phyloP scores from a whole-genome alignment of 495 filamentous ascomycete genomes.

The Xylaria scruposa region DNA sequence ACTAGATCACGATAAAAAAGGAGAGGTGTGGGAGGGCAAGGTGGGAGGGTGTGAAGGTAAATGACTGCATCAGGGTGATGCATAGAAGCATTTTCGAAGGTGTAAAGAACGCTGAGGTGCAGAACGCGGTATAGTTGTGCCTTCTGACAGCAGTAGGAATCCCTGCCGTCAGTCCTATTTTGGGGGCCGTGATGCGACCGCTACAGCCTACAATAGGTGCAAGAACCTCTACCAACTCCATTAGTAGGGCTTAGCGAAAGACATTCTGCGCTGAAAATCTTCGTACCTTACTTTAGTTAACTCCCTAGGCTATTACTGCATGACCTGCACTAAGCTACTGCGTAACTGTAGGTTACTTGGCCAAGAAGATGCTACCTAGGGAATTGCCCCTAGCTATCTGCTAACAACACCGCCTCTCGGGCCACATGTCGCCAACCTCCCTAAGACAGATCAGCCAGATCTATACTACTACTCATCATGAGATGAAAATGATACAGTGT shows the following conservation, averaged over 20 bases:
- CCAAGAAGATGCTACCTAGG: neutral
- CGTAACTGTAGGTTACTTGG: neutral
- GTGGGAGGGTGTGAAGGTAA: constrained; percentile 4
- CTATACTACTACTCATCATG: constrained; percentile 10
- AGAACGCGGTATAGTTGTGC: neutral
- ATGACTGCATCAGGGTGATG: neutral
- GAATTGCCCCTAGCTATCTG: neutral
- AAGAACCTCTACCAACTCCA: constrained; percentile 5
- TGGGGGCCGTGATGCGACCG: constrained; percentile 19
- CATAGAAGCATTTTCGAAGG: constrained; percentile 26
- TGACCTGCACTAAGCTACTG: neutral
- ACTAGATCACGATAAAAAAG: constrained; percentile 17
- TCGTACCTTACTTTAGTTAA: constrained; percentile 29
- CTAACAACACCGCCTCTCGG: neutral
- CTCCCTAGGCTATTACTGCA: constrained; percentile 6
- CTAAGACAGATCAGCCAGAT: neutral
- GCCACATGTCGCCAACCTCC: neutral
- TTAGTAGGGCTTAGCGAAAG: constrained; percentile 29
- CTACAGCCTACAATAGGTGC: neutral
- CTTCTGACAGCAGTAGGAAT: constrained; percentile 20
- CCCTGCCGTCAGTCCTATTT: constrained; percentile 31
- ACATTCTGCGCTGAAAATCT: constrained; percentile 20
- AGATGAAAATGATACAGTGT: constrained; percentile 6
- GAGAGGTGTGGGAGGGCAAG: constrained; percentile 9
- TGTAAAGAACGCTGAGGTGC: constrained; percentile 16